phyloP scores from a whole-genome alignment of 2,329 filamentous ascomycete species.

The Phialocephala subalpina region DNA sequence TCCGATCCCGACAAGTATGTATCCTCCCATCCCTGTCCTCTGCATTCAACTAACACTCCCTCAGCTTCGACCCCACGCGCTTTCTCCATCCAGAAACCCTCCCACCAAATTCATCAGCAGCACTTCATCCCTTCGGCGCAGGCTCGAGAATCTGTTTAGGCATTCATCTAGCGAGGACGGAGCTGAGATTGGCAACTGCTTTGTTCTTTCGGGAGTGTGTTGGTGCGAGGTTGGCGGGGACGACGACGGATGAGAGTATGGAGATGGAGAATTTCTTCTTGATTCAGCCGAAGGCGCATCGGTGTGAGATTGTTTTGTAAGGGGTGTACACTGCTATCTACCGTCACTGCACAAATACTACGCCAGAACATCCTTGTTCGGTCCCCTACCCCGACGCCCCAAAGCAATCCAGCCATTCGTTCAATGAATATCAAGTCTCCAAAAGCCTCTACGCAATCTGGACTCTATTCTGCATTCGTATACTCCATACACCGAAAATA shows the following conservation, averaged over 20 bases:
- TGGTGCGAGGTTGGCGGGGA: constrained; percentile 33
- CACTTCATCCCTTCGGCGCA: constrained; percentile 53
- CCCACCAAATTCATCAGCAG: neutral
- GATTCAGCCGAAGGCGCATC: constrained; percentile 3
- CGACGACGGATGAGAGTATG: constrained; percentile 3
- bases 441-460: too few species aligned
- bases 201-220: constrained; percentile 60
- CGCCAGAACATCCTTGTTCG: too few species aligned
- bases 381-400: too few species aligned
- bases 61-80: neutral
- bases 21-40: neutral
- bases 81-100: neutral
- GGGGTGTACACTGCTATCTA: too few species aligned
- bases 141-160: constrained; percentile 57
- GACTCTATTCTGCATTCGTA: too few species aligned
- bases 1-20: constrained; percentile 33
- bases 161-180: constrained; percentile 63
- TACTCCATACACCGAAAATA: too few species aligned
- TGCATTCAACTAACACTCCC: neutral
- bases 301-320: constrained; percentile 6
- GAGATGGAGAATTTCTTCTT: constrained; percentile 18
- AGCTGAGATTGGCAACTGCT: constrained; percentile 59
- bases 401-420: too few species aligned
- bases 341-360: too few species aligned
- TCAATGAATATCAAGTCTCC: too few species aligned